Evolutionary conservation across 148 eudicot species (phyloP), one percentile per base, ranked within the genome.

Genomic region (Selenicereus undatus): DNA sequence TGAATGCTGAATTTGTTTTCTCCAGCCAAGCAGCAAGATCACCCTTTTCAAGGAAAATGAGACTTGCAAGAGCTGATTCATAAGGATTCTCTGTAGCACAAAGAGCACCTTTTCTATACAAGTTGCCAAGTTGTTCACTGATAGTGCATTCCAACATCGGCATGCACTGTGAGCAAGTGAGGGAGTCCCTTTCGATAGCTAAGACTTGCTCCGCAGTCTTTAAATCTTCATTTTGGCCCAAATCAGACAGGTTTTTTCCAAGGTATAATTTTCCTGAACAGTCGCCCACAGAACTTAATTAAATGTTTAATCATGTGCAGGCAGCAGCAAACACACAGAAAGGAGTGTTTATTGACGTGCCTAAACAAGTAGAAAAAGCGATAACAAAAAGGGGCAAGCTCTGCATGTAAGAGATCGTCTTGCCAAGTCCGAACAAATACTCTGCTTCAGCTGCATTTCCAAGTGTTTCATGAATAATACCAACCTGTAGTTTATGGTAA

Each of bases 391-490:
- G 81, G 79, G 98, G 90, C 87, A 93, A 86, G 74, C 85, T 84
- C 80, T 91, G 93, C 81, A 84, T 84, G 81, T 81, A 73, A 35
- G 99, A 89, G 70, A 96, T 87, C 77, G 86, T 86, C 85, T 88
- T 89, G 60, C 99, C 99, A 89, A 90, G 88, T 45, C 56, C 68
- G 78, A 96, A 85, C 74, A 91, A 90, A 82, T 89, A 85, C 89
- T 93, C 93, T 83, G 99, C 97, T 81, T 96, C 97, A 43, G 90
- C 80, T 64, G 88, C 94, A 88, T 91, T 89, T 81, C 99, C 99
- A 79, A 92, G 89, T 58, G 81, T 86, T 82, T 96, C 99, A 76
- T 92, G 91, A 81, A 93, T 81, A 77, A 80, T 75, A 70, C 98
- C 98, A 51, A 92, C 93, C 97, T 94, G 78, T 72, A 74, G 58